Base-by-base conservation (phyloP, 2,329 filamentous ascomycete species). In the Aspergillus calidoustus region DNA sequence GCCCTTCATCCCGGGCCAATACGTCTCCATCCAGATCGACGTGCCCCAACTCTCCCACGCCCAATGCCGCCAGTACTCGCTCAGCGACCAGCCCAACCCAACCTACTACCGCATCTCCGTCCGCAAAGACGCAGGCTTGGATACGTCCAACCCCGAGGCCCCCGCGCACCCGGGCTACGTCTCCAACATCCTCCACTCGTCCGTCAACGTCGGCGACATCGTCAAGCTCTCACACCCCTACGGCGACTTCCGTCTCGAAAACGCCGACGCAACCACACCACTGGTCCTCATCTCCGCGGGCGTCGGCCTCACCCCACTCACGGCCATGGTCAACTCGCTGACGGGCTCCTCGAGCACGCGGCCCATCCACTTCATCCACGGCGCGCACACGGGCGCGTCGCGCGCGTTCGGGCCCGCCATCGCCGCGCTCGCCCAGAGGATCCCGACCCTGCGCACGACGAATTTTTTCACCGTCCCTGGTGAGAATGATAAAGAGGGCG, bases 41-140 rank as follows among this genome's bases (percentile, higher is more conserved):
- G 82, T 90, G 0, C 84, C 86, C 1, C 78, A 80, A 52, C 81
- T 90, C 23, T 84, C 85, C n/a, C 82, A 87, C 71, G 77, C 82
- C 66, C 90, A 93, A 75, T 83, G 86, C 19, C 82, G 90, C 34
- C 90, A 92, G 75, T 93, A 92, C 77, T 91, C 88, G 28, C 82
- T 93, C 63, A 89, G 86, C 69, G 89, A 91, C 65, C 82, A 85
- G 54, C 89, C 87, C 2, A 80, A 80, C 2, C 77, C 82, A 8
- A 81, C 86, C 54, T 84, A 87, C 75, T 90, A 91, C 76, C 86
- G 90, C 31, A 88, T 92, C 76, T 90, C 84, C 54, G 83, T 93
- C 60, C 91, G 91, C 82, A 85, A 83, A 62, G 89, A 92, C 69
- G 74, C 79, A 2, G 88, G 87, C 4, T 70, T 86, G 15, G 77